Base-by-base conservation (phyloP, 2,329 filamentous ascomycete species). In the Monosporascus sp. region DNA sequence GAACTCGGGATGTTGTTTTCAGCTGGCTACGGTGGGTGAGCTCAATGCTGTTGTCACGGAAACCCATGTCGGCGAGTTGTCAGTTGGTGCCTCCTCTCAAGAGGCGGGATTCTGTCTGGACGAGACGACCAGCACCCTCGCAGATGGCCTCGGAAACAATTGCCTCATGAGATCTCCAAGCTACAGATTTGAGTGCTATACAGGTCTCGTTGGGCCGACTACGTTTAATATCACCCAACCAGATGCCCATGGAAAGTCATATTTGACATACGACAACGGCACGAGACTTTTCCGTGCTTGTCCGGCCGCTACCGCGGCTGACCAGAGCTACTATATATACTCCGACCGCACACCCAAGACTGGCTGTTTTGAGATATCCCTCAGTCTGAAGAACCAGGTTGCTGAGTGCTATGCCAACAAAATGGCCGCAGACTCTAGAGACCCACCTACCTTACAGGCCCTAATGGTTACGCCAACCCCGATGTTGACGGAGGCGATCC, bases 41-140 rank as follows among this genome's bases (percentile, higher is more conserved):
- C 52, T 63, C 24, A 61, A 60, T 40, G 53, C 64, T 24, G 52
- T 58, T 3, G 60, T 68, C 3, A 53, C 61, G 24, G 62, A 68
- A 47, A 53, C 58, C 43, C 63, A 65, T 31, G 50, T 56, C 4
- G 66, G 66, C 17, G 53, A 60, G 17, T 55, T 68, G 27, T 48
- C 58, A 34, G 56, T 67, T 2, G 65, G 62, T 2, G 62, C 63
- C 14, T 49, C 59, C 43, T 66, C 64, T 34, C 65, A 66, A 22
- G 59, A 66, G 46, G 64, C 59, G 43, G 58, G 56, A 1, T 67
- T 68, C 51, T 66, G 64, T 37, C 51, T 66, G 6, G 58, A 66
- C 37, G 54, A 55, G 49, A 53, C 51, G 14, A 55, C 56, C 7
- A 60, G 60, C 40, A 64, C 61, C 14, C 56, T 68, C 50, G 51